Conservation (phyloP, 768 basidiomycete genomes). For the Panaeolus papilionaceus region DNA sequence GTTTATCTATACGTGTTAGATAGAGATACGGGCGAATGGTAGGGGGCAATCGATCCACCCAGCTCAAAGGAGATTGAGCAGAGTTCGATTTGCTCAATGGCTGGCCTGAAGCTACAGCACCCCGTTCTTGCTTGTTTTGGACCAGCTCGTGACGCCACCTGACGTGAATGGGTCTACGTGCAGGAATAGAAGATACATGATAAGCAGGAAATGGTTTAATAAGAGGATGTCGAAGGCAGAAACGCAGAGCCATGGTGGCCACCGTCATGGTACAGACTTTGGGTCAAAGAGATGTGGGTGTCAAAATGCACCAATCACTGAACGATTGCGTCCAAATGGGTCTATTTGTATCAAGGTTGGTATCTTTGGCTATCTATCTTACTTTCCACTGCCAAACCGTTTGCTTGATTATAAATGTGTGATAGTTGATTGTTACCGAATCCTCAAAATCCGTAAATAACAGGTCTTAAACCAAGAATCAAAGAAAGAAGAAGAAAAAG, state of each 20-base stretch:
- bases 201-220: not conserved
- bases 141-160: conserved; percentile 15
- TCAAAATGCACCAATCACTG: not conserved
- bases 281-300: not conserved
- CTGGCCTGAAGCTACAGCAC: not conserved
- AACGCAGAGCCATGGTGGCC: not conserved
- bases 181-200: conserved; percentile 4
- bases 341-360: not conserved
- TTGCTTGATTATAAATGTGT: not conserved
- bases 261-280: not conserved
- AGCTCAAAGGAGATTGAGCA: conserved; percentile 43
- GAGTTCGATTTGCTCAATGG: not conserved
- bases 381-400: not conserved
- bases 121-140: not conserved
- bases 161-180: conserved; percentile 15
- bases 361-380: not conserved
- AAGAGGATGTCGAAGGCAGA: not conserved
- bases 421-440: not conserved
- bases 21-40: conserved; percentile 79
- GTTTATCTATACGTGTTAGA: conserved; percentile 92
- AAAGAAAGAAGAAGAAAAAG: not conserved
- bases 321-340: not conserved
- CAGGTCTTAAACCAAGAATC: not conserved
- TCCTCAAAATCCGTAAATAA: not conserved
- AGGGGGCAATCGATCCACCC: conserved; percentile 71